Evolutionary conservation across 2,329 filamentous ascomycete species (phyloP).

Genomic region (Daldinia eschscholtzii): DNA sequence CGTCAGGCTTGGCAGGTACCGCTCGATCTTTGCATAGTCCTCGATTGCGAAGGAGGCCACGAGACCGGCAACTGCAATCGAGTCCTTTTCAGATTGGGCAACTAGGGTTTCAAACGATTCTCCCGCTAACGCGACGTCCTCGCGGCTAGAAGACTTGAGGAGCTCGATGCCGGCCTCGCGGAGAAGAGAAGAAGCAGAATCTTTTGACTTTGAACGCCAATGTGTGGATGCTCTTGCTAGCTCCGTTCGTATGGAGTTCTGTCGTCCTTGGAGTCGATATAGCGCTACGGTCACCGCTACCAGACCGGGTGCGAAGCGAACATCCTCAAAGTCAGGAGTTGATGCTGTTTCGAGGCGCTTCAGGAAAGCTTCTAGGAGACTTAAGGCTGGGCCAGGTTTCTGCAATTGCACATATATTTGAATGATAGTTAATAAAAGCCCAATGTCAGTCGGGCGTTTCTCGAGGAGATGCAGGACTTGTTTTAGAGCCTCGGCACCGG

Average conservation of each 20-base stretch:
- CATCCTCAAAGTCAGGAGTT: conserved; percentile 70
- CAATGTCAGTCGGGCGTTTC: conserved; percentile 82
- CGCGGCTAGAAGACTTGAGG: conserved; percentile 76
- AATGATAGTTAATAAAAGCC: conserved; percentile 81
- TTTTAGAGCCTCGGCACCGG: conserved; percentile 76
- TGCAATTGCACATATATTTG: conserved; percentile 82
- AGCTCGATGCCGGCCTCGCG: conserved; percentile 86
- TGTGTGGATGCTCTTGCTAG: conserved; percentile 83
- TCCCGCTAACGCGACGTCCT: conserved; percentile 77
- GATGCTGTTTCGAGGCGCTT: conserved; percentile 74
- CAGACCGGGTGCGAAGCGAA: conserved; percentile 86
- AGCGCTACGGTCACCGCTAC: conserved; percentile 84
- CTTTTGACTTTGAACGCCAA: conserved; percentile 75
- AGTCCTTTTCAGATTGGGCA: conserved; percentile 73
- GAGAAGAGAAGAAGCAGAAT: conserved; percentile 74
- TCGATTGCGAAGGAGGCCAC: conserved; percentile 81
- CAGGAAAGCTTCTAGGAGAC: conserved; percentile 82
- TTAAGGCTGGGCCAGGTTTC: conserved; percentile 79
- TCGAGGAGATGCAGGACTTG: conserved; percentile 77
- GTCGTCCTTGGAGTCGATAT: conserved; percentile 81
- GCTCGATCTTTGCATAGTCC: conserved; percentile 67
- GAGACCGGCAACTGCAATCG: conserved; percentile 81
- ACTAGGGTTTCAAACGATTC: conserved; percentile 83
- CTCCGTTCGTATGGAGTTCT: conserved; percentile 76
- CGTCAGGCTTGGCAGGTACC: conserved; percentile 69